Conservation (phyloP, 306 rosid species). For the Vachellia collinsii region DNA sequence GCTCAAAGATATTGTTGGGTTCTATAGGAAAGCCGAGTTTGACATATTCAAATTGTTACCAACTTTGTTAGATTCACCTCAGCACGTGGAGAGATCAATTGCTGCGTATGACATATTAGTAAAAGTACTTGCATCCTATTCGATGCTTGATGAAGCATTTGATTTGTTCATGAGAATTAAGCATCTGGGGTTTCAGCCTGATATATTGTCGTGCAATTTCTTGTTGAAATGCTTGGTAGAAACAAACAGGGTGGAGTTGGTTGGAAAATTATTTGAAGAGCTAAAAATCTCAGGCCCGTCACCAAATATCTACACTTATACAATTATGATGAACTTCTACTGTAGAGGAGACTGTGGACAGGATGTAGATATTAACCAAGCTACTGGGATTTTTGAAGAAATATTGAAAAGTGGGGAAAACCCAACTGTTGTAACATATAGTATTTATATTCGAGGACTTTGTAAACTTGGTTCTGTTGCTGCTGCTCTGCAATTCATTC, state of each 20-base stretch:
- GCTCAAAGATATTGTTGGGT: slow-evolving; percentile 59
- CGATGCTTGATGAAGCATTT: slow-evolving; percentile 66
- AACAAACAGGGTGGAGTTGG: slow-evolving; percentile 53
- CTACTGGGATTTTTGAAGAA: slow-evolving; percentile 54
- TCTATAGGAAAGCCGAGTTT: slow-evolving; percentile 36
- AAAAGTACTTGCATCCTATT: slow-evolving; percentile 58
- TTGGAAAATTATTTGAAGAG: slow-evolving; percentile 46
- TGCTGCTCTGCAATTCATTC: slow-evolving; percentile 49
- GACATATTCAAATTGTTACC: slow-evolving; percentile 47
- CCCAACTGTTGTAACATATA: slow-evolving; percentile 59
- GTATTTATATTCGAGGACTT: slow-evolving; percentile 65
- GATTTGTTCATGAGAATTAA: slow-evolving; percentile 56
- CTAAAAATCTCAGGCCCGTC: slow-evolving; percentile 54
- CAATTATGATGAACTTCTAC: slow-evolving; percentile 66
- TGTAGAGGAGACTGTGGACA: slow-evolving; percentile 49
- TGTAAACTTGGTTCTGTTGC: slow-evolving; percentile 54
- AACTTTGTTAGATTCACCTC: slow-evolving; percentile 54
- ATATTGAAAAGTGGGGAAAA: slow-evolving; percentile 49
- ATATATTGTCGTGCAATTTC: slow-evolving; percentile 60
- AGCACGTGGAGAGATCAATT: slow-evolving; percentile 39
- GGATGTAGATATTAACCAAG: slow-evolving; percentile 49
- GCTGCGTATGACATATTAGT: slow-evolving; percentile 60
- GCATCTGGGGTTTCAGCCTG: slow-evolving; percentile 46
- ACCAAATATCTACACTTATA: slow-evolving; percentile 59
- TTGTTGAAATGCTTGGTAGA: slow-evolving; percentile 72